Evolutionary conservation across 768 basidiomycete species (phyloP), one percentile per base, ranked within the genome.

Genomic region (Wakefieldia striispora): DNA sequence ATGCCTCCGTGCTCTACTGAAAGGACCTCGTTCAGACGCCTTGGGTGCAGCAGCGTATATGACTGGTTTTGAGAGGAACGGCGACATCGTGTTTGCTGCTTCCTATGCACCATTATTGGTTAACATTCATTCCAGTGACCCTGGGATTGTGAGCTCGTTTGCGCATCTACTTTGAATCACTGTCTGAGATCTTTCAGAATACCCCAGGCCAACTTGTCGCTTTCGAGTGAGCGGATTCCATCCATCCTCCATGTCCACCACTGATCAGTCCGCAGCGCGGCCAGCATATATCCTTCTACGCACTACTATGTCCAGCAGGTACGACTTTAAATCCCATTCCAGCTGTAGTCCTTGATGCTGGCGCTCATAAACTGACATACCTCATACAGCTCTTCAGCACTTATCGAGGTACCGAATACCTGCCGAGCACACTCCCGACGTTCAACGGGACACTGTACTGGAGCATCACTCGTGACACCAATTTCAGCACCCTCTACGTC

Each of bases 231-330:
- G 78, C 64, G 6, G 34, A 29, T 24, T 33, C 21, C 20, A 31
- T 27, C 9, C 26, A 16, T n/a, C n/a, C n/a, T 5, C 14, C n/a
- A 16, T 39, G 14, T 16, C 14, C 8, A 38, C n/a, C 20, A 38
- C 21, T 51, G 7, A 45, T 40, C 31, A 36, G 38, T 21, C 6
- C 3, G 33, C 46, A 83, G 80, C 55, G 75, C 83, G 11, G 72
- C 70, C 1, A 58, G 63, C 1, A 75, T 84, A 0, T 77, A 79
- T 55, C 71, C 64, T n/a, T 83, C 83, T 3, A 81, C 80, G 0
- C 79, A 78, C 47, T 85, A 74, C 66, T 79, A 81, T 49, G 75
- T 75, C 2, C 82, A 85, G 56, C 75, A 82, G 72, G 82, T 81
- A 40, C 26, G 47, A 24, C 21, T 36, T 6, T 38, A 21, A 36